phyloP scores from a whole-genome alignment of 2,329 filamentous ascomycete species.

The Tolypocladium amazonense region DNA sequence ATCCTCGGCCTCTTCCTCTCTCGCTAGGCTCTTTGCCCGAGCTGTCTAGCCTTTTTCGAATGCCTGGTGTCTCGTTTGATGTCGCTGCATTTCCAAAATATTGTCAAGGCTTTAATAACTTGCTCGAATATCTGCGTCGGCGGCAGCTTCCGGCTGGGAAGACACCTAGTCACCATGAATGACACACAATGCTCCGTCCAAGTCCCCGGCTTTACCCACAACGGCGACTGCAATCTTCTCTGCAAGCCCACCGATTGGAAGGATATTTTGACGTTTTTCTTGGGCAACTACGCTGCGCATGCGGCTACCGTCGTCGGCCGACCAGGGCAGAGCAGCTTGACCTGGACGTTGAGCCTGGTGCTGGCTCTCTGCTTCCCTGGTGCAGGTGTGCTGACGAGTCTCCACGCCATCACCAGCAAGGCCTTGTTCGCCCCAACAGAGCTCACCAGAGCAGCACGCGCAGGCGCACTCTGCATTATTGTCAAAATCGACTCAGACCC shows the following conservation, averaged over 20 bases:
- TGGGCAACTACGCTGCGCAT: constrained; percentile 4
- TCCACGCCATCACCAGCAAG: constrained; percentile 4
- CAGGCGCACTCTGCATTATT: constrained; percentile 3
- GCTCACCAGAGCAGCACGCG: constrained; percentile 1
- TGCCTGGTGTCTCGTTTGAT: background rate
- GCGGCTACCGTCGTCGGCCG: constrained; percentile 1
- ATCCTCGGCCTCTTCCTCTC: no score
- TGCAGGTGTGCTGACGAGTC: background rate
- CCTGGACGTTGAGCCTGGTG: background rate
- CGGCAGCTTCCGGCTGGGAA: background rate
- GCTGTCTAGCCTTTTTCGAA: background rate
- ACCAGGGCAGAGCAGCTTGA: constrained; percentile 1
- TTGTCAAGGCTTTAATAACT: background rate
- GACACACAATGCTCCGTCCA: constrained; percentile 1
- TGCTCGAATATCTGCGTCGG: background rate
- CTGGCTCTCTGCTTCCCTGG: constrained; percentile 2
- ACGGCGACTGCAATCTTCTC: constrained; percentile 5
- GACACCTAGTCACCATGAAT: background rate
- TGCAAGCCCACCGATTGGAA: constrained; percentile 2
- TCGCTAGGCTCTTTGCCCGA: background rate
- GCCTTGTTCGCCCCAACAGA: constrained; percentile 5
- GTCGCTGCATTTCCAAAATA: background rate
- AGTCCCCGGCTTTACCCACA: constrained; percentile 2
- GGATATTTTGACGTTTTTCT: constrained; percentile 2
- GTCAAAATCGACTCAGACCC: background rate